Base-by-base conservation (phyloP, 2,329 filamentous ascomycete species). In the Penicillium brevicompactum region DNA sequence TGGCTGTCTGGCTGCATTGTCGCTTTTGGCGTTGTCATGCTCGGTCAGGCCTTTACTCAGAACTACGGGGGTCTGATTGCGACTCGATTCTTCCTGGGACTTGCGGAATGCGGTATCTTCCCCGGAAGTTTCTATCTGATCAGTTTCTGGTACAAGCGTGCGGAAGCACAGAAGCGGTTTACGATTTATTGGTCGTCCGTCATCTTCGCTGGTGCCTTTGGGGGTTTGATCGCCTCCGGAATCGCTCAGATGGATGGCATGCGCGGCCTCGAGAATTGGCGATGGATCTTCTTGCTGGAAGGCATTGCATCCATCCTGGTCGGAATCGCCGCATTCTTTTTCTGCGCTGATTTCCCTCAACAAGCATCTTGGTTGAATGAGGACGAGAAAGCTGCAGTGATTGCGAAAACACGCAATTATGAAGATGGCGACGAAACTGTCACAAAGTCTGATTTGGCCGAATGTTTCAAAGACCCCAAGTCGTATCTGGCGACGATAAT, bases 1-100 rank as follows among this genome's bases (percentile, higher is more conserved):
- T 83, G 81, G 81, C 72, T 68, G 41, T 64, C 65, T 3, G 56
- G 55, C 22, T 67, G 61, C 51, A 65, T 67, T 11, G 44, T 61
- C 18, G 48, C 57, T 18, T 68, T 67, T 55, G 66, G 66, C 9
- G 53, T 67, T 30, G 55, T 63, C 27, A 67, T 63, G 65, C 32
- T 67, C 6, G 51, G 56, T 14, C 66, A 67, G 41, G 68, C 60
- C 18, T 70, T 67, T 47, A 65, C 69, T 34, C 50, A 64, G 13
- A 67, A 38, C 46, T 71, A 69, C 34, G 49, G 58, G 14, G 64
- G 67, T 30, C 49, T 69, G 3, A 60, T 71, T 10, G 69, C 66
- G 5, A 66, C 63, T 21, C 65, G 69, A 7, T 69, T 71, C 56
- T 61, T 71, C 22, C 61, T 71, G 2, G 64, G 64, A 41, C 37